Conservation (phyloP, 805 yeast species). For the Yamadazyma ubonensis region DNA sequence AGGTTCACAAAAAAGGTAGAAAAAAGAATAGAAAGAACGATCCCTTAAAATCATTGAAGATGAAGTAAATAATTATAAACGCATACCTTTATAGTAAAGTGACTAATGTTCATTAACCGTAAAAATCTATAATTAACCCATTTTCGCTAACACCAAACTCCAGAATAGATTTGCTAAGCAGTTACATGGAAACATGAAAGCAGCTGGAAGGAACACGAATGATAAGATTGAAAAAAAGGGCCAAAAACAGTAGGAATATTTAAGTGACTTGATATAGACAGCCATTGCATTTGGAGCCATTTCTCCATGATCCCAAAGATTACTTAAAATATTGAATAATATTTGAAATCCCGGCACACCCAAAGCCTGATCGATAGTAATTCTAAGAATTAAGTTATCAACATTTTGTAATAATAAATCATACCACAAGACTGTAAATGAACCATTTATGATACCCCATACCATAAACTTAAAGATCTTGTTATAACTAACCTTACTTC, state of each 20-base stretch:
- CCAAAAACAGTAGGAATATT: slow-evolving; percentile 57
- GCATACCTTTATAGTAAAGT: slow-evolving; percentile 2
- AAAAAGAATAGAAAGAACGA: slow-evolving; percentile 45
- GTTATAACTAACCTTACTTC: slow-evolving; percentile 30
- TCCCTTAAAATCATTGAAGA: slow-evolving; percentile 56
- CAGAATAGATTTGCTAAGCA: slow-evolving; percentile 57
- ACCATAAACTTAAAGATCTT: slow-evolving; percentile 46
- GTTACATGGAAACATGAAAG: slow-evolving; percentile 56
- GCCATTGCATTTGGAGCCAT: slow-evolving; percentile 30
- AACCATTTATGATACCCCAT: slow-evolving; percentile 64
- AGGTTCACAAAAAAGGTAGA: slow-evolving; percentile 43
- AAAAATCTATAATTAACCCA: slow-evolving; percentile 14
- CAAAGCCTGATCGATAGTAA: slow-evolving; percentile 51
- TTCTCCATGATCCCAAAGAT: slow-evolving; percentile 56
- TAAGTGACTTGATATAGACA: slow-evolving; percentile 47
- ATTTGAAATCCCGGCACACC: slow-evolving; percentile 59
- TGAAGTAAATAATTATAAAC: slow-evolving; percentile 3
- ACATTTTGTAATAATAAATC: slow-evolving; percentile 40
- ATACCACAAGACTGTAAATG: slow-evolving; percentile 55
- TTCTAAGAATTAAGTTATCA: slow-evolving; percentile 36
- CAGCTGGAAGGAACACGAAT: slow-evolving; percentile 48
- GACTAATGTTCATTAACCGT: not conserved
- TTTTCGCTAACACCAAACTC: slow-evolving; percentile 49
- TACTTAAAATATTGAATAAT: slow-evolving; percentile 46
- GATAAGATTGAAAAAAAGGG: slow-evolving; percentile 54